phyloP scores from a whole-genome alignment of 257 asterid genomes.

The Nicotiana tabacum region DNA sequence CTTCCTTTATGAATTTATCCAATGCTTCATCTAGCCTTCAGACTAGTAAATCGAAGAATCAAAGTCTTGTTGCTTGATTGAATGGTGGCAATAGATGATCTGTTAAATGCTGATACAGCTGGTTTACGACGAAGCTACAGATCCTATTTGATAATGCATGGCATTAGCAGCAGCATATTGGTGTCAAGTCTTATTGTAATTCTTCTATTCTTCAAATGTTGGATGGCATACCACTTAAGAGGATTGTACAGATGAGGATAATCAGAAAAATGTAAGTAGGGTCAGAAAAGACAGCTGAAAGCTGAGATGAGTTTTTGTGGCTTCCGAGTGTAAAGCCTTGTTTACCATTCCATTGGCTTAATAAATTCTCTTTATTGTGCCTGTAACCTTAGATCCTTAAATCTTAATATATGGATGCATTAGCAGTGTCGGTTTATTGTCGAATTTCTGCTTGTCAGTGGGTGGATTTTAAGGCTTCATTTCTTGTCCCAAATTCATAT shows the following conservation, averaged over 20 bases:
- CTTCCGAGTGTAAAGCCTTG: slow-evolving; percentile 13
- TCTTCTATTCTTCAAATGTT: slow-evolving; percentile 10
- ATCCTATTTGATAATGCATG: neutral
- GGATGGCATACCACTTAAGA: slow-evolving; percentile 30
- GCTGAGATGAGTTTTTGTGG: slow-evolving; percentile 36
- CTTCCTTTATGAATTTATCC: neutral
- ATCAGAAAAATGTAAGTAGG: slow-evolving; percentile 30
- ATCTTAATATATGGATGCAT: neutral
- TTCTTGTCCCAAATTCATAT: neutral
- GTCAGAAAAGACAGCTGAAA: slow-evolving; percentile 23
- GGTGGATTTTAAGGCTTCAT: neutral
- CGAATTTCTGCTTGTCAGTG: neutral
- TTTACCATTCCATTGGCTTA: neutral
- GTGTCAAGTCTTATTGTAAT: slow-evolving; percentile 15
- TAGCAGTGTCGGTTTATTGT: neutral
- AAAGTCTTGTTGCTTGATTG: neutral
- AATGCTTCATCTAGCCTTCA: neutral
- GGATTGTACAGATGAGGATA: slow-evolving; percentile 55
- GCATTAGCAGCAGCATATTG: neutral
- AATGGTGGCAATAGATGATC: slow-evolving; percentile 4
- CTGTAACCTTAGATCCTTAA: neutral
- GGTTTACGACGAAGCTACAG: neutral
- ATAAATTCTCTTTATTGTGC: slow-evolving; percentile 3
- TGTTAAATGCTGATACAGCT: neutral
- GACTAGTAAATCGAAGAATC: neutral